A percentile compares a stretch with the other conserved stretches of the same genome.
These are phyloP conservation scores for Saccharum officinarum DNA, from an alignment of 176 grass and related monocot species.

Conservation along the genomic window DNA sequence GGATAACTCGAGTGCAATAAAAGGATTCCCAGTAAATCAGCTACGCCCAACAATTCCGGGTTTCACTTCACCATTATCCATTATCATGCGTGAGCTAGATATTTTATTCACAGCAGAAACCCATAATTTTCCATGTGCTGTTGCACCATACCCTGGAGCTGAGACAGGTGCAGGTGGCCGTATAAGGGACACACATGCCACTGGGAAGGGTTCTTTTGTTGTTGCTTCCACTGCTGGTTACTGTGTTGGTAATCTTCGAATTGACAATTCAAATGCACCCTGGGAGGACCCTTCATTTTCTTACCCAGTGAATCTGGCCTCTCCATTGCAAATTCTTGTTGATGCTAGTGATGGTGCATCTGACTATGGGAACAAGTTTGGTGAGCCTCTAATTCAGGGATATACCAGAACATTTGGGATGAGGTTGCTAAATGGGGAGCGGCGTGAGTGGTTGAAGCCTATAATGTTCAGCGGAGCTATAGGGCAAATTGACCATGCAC, in stretches of 20 bases:
- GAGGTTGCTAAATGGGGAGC: slow-evolving; percentile 73
- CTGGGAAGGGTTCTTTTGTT: slow-evolving; percentile 80
- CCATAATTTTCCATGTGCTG: slow-evolving; percentile 94
- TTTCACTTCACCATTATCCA: slow-evolving; percentile 53
- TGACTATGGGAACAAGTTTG: slow-evolving; percentile 98
- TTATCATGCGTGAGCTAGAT: slow-evolving; percentile 63
- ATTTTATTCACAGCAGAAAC: slow-evolving; percentile 91
- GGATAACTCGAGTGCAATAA: slow-evolving; percentile 93
- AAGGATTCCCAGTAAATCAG: slow-evolving; percentile 66
- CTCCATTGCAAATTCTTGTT: slow-evolving; percentile 83
- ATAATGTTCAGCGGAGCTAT: slow-evolving; percentile 99
- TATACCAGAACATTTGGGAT: slow-evolving; percentile 81
- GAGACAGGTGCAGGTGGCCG: slow-evolving; percentile 88
- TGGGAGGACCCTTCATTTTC: slow-evolving; percentile 87
- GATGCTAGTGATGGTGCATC: slow-evolving; percentile 86
- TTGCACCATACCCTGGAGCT: slow-evolving; percentile 81
- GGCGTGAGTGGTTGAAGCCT: slow-evolving; percentile 92
- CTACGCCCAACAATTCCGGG: slow-evolving; percentile 59
- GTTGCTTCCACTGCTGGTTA: slow-evolving; percentile 85
- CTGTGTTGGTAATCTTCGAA: slow-evolving; percentile 86
- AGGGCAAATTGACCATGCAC: slow-evolving; percentile 82
- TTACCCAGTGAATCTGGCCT: slow-evolving; percentile 74
- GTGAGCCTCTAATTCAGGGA: slow-evolving; percentile 89
- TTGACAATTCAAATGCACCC: slow-evolving; percentile 69
- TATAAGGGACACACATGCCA: slow-evolving; percentile 94